Evolutionary conservation across 2,329 filamentous ascomycete genomes (phyloP).

Genomic region (Alternaria hordeiaustralica): DNA sequence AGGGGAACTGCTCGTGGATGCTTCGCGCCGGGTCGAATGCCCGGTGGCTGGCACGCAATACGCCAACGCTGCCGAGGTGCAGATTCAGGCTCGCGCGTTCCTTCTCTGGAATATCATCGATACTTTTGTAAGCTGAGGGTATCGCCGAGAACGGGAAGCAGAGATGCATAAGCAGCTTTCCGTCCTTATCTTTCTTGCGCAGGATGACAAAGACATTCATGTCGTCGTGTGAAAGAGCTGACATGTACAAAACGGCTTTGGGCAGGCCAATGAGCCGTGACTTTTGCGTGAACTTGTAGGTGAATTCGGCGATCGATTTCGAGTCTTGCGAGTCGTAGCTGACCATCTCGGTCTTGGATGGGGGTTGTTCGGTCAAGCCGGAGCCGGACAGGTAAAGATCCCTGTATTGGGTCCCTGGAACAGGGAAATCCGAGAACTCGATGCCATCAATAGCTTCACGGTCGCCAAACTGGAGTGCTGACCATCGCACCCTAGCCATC

Average conservation of each 20-base stretch:
- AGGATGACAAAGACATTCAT: slow-evolving; percentile 54
- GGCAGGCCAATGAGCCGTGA: slow-evolving; percentile 55
- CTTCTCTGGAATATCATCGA: slow-evolving; percentile 65
- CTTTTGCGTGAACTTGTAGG: slow-evolving; percentile 40
- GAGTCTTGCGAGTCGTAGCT: slow-evolving; percentile 26
- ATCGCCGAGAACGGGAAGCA: slow-evolving; percentile 50
- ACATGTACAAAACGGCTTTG: slow-evolving; percentile 58
- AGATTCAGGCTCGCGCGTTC: slow-evolving; percentile 51
- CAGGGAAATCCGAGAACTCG: slow-evolving; percentile 20
- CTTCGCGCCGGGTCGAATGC: slow-evolving; percentile 32
- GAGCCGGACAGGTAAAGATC: slow-evolving; percentile 15
- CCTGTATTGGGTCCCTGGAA: slow-evolving; percentile 22
- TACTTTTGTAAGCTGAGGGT: slow-evolving; percentile 30
- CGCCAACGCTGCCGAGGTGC: slow-evolving; percentile 53
- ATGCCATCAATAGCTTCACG: slow-evolving; percentile 24
- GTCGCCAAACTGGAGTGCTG: slow-evolving; percentile 41
- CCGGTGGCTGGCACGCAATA: slow-evolving; percentile 55
- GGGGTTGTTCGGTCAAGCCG: slow-evolving; percentile 5
- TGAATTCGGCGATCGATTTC: slow-evolving; percentile 20
- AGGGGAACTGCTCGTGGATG: slow-evolving; percentile 36
- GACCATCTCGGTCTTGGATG: slow-evolving; percentile 1
- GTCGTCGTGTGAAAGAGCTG: slow-evolving; percentile 52
- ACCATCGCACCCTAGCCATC: slow-evolving; percentile 55
- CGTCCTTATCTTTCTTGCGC: slow-evolving; percentile 53
- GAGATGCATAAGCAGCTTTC: slow-evolving; percentile 44